Evolutionary conservation across 2,329 filamentous ascomycete species (phyloP), one percentile per base, ranked within the genome.

Genomic region (Didymella pomorum): DNA sequence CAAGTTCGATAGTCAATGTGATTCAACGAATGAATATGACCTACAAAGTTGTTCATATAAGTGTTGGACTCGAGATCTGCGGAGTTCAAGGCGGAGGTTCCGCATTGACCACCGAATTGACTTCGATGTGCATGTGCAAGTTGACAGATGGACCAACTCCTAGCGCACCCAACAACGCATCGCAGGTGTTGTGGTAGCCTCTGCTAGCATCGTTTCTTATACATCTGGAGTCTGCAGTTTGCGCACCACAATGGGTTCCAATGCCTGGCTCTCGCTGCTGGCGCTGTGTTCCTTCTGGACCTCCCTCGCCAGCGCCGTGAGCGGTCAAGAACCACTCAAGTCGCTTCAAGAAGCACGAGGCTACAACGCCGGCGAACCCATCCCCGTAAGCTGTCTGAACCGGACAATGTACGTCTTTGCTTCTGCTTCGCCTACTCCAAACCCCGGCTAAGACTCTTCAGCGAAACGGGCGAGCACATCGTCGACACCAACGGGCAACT

Each of bases 391-490:
- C 60, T 85, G 83, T 71, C 68, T 84, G 64, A 83, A 84, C 62
- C 69, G 82, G 56, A 82, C 80, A 20, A 79, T 82, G 82, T 84
- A 75, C 60, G 78, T 73, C 7, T 5, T 20, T 16, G 12, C 29
- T 14, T 4, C 11, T 11, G 3, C n/a, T n/a, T n/a, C n/a, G n/a
- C n/a, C n/a, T n/a, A n/a, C n/a, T n/a, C n/a, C n/a, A n/a, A n/a
- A n/a, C n/a, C n/a, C n/a, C n/a, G n/a, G 21, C 65, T 69, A 48
- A 68, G 49, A 23, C n/a, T 8, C 23, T 20, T 4, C 73, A 95
- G 91, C 71, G 91, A 96, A 70, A 95, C 91, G 9, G 92, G 92
- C 76, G 92, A 96, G 78, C 92, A 96, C 77, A 89, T 97, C 72
- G 89, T 92, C 72, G 88, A 96, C 75, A 83, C 84, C 33, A 83